These are phyloP conservation scores for Clarkia xantiana DNA, from an alignment of 345 rosid genomes.

Conservation along the genomic window DNA sequence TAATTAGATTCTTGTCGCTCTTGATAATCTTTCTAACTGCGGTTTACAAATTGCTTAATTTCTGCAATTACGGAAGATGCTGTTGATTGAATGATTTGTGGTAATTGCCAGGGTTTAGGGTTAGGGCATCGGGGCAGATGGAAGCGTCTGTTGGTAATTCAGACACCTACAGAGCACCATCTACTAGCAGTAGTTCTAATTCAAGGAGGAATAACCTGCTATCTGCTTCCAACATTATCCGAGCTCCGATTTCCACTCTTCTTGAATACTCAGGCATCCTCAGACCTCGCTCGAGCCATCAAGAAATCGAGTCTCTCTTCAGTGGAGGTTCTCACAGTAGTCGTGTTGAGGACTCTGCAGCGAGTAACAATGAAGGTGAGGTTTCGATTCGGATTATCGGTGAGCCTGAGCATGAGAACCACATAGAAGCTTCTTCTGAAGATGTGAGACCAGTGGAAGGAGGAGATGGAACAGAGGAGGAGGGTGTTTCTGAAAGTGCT, in stretches of 20 bases:
- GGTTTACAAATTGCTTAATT: background rate
- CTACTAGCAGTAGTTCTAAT: slow-evolving; percentile 22
- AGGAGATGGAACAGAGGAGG: background rate
- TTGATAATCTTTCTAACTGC: background rate
- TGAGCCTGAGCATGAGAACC: slow-evolving; percentile 7
- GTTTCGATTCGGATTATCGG: slow-evolving; percentile 36
- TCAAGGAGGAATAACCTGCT: slow-evolving; percentile 48
- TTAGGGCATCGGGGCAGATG: slow-evolving; percentile 48
- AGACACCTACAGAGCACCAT: slow-evolving; percentile 50
- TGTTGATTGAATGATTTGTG: background rate
- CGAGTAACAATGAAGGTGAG: slow-evolving; percentile 12
- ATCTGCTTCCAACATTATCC: slow-evolving; percentile 44
- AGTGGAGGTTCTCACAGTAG: background rate
- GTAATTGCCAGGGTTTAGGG: slow-evolving; percentile 27
- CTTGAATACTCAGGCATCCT: slow-evolving; percentile 21
- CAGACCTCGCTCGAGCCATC: slow-evolving; percentile 4
- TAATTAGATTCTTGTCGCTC: background rate
- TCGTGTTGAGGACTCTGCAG: slow-evolving; percentile 3
- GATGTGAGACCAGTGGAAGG: background rate
- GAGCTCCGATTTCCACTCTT: slow-evolving; percentile 17
- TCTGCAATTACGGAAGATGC: slow-evolving; percentile 8
- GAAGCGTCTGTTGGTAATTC: slow-evolving; percentile 56
- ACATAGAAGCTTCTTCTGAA: slow-evolving; percentile 4
- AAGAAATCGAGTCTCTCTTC: background rate
- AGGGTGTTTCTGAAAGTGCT: slow-evolving; percentile 10